A percentile compares a stretch with the other conserved stretches of the same genome.
phyloP scores from a whole-genome alignment of 2,329 filamentous ascomycete genomes.

The Penicillium sp. region DNA sequence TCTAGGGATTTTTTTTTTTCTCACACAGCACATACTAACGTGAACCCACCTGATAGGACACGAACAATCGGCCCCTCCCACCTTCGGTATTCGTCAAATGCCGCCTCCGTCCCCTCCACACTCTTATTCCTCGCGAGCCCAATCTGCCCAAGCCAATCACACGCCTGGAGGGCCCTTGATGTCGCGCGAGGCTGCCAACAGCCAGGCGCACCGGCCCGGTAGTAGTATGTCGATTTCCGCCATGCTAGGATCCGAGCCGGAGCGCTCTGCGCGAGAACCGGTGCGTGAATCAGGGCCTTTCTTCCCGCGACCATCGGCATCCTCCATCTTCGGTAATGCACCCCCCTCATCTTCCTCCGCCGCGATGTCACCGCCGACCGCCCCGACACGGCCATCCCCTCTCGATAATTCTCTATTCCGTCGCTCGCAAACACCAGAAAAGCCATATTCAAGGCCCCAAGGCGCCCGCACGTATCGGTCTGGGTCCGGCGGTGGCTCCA shows the following conservation, averaged over 20 bases:
- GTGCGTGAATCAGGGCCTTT: constrained; percentile 47
- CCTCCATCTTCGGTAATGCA: constrained; percentile 37
- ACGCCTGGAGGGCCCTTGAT: constrained; percentile 42
- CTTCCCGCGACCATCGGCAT: constrained; percentile 48
- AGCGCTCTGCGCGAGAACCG: constrained; percentile 49
- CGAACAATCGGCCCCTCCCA: constrained; percentile 35
- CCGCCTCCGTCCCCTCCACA: constrained; percentile 55
- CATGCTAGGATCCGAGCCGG: constrained; percentile 61
- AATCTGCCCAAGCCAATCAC: constrained; percentile 42
- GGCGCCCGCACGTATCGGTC: constrained; percentile 39
- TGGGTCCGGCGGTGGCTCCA: constrained; percentile 36
- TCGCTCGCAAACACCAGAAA: constrained; percentile 74
- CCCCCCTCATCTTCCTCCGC: constrained; percentile 35
- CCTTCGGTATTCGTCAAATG: constrained; percentile 49
- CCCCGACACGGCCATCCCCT: constrained; percentile 46
- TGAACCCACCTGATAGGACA: constrained; percentile 20
- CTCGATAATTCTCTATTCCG: constrained; percentile 65
- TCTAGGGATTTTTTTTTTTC: background rate
- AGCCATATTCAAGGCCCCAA: constrained; percentile 55
- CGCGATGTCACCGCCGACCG: constrained; percentile 48
- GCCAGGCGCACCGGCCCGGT: constrained; percentile 57
- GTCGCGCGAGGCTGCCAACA: constrained; percentile 58
- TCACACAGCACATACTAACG: constrained; percentile 7
- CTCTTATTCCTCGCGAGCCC: constrained; percentile 46
- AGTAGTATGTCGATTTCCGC: constrained; percentile 76